phyloP scores from a whole-genome alignment of 2,329 filamentous ascomycete species.

The Microsporum canis region DNA sequence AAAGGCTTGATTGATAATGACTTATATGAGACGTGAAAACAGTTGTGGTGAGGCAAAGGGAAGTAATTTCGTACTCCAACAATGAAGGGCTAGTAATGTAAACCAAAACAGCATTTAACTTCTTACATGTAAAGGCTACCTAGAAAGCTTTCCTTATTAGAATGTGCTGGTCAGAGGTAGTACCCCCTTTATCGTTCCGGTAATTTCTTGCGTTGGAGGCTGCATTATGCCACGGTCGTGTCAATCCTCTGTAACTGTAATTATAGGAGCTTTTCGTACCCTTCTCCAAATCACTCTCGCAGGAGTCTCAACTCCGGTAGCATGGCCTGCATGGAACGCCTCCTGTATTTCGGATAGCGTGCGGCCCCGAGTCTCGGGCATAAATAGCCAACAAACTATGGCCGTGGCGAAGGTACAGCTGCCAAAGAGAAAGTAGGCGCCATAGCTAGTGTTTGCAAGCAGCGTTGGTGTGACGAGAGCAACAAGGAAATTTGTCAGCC shows the following conservation, averaged over 20 bases:
- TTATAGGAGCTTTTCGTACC: not conserved
- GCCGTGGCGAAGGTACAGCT: constrained; percentile 31
- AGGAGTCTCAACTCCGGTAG: not conserved
- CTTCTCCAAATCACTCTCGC: not conserved
- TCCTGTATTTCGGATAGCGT: constrained; percentile 42
- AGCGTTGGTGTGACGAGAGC: constrained; percentile 37
- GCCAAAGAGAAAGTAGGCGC: constrained; percentile 39
- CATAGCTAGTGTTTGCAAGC: constrained; percentile 33
- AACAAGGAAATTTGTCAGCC: constrained; percentile 37
- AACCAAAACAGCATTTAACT: too few species aligned
- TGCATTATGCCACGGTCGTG: not conserved
- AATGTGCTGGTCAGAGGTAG: not conserved
- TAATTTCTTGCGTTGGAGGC: not conserved
- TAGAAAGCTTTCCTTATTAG: not conserved
- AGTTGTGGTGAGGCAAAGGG: too few species aligned
- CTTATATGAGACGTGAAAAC: too few species aligned
- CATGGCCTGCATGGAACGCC: constrained; percentile 25
- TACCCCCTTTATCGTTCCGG: not conserved
- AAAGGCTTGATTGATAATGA: too few species aligned
- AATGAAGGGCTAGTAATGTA: too few species aligned
- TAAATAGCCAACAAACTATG: constrained; percentile 32
- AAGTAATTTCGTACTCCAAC: too few species aligned
- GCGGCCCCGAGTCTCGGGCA: constrained; percentile 42
- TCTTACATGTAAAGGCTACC: too few species aligned
- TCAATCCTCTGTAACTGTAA: not conserved